Percentiles rank a stretch among this genome's conserved stretches.
Conservation (phyloP, 441 rosid species). For the Bocquillonia castaneifolia region DNA sequence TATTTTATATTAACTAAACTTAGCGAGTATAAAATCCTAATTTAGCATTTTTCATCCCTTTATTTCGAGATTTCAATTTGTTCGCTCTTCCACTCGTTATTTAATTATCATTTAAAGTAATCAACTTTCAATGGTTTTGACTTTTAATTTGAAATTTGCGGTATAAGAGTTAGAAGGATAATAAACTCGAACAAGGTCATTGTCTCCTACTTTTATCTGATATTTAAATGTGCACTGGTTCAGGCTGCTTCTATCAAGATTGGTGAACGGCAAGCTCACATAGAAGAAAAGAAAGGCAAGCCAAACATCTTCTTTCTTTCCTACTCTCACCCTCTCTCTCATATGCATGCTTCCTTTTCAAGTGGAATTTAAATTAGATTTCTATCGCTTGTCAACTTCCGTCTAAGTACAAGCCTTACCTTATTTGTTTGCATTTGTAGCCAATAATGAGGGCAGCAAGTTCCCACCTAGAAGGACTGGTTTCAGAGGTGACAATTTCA, state of each 20-base stretch:
- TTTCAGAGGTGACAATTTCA: conserved; percentile 38
- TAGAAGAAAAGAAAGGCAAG: conserved; percentile 72
- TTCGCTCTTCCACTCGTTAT: neutral
- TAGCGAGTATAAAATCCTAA: too few species aligned
- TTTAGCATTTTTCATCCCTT: too few species aligned
- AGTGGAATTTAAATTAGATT: too few species aligned
- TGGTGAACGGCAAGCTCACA: conserved; percentile 46
- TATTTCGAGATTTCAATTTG: neutral
- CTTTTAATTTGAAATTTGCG: neutral
- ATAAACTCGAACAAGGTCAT: neutral
- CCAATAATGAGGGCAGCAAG: conserved; percentile 32
- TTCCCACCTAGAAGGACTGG: conserved; percentile 33
- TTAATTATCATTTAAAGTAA: neutral
- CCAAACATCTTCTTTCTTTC: neutral
- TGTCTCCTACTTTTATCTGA: conserved; percentile 5
- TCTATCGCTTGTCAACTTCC: too few species aligned
- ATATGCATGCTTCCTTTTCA: neutral
- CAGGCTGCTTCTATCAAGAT: conserved; percentile 52
- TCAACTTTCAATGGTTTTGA: neutral
- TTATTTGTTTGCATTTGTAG: conserved; percentile 24
- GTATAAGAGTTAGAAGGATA: too few species aligned
- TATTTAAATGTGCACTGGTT: conserved; percentile 6
- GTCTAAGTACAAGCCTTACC: neutral
- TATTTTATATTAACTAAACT: too few species aligned
- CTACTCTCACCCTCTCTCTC: neutral